Evolutionary conservation across 2,329 filamentous ascomycete genomes (phyloP).

Genomic region (Talaromyces pinophilus): DNA sequence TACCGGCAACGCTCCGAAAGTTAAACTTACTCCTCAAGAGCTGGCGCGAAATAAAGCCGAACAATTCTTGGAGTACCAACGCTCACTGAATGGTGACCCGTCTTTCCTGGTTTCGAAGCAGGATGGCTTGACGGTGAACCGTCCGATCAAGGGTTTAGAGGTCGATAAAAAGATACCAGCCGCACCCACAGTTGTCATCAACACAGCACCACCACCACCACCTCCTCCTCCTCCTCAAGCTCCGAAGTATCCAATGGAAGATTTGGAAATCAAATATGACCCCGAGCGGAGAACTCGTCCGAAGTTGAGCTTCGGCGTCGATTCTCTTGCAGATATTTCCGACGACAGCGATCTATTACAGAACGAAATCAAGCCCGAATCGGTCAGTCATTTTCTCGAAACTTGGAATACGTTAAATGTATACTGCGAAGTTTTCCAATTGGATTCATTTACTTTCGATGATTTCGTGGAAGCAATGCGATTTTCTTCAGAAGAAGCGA

Average conservation of each 20-base stretch:
- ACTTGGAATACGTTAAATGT: slow-evolving; percentile 97
- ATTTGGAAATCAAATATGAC: slow-evolving; percentile 75
- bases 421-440: slow-evolving; percentile 90
- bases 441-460: slow-evolving; percentile 97
- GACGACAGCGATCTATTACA: slow-evolving; percentile 50
- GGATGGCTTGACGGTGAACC: slow-evolving; percentile 32
- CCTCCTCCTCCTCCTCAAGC: slow-evolving; percentile 70
- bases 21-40: slow-evolving; percentile 53
- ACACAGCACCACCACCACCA: slow-evolving; percentile 60
- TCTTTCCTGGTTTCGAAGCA: slow-evolving; percentile 39
- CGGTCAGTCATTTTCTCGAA: slow-evolving; percentile 81
- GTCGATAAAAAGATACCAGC: slow-evolving; percentile 38
- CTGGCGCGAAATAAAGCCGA: slow-evolving; percentile 49
- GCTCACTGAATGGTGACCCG: slow-evolving; percentile 48
- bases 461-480: slow-evolving; percentile 89
- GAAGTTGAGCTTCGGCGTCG: slow-evolving; percentile 73
- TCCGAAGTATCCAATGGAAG: slow-evolving; percentile 94
- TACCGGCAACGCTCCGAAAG: slow-evolving; percentile 65
- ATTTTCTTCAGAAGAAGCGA: slow-evolving; percentile 69
- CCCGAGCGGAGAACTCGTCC: slow-evolving; percentile 68
- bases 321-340: slow-evolving; percentile 58
- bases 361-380: slow-evolving; percentile 70
- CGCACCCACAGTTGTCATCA: slow-evolving; percentile 44
- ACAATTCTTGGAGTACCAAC: slow-evolving; percentile 52
- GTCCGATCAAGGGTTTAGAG: slow-evolving; percentile 35